Evolutionary conservation across 1,139 yeast genomes (phyloP), one percentile per base, ranked within the genome.

Genomic region (Scheffersomyces segobiensis): DNA sequence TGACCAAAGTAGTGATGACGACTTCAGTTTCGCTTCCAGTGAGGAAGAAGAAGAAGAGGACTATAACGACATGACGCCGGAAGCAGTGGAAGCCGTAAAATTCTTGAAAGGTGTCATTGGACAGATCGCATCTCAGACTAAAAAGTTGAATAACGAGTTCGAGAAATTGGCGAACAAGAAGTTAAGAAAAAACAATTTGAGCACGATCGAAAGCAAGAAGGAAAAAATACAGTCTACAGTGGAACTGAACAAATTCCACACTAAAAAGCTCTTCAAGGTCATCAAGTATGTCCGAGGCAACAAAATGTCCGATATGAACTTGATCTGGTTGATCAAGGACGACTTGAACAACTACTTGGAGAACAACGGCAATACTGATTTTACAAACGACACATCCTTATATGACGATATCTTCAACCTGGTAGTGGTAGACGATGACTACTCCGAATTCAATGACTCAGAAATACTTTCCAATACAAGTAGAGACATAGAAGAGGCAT

Each of bases 161-260:
- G 84, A 80, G 57, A 79, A 74, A 63, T 67, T 80, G 49, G 71
- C 78, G 6, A 75, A 74, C 55, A 79, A 79, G 67, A 79, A 79
- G 61, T 68, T 76, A 47, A 70, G 82, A 59, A 80, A 79, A 68
- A 79, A 77, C 60, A 75, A 75, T 59, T 64, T 71, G 59, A 71
- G 71, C 54, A 71, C 74, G 2, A 71, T 77, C 50, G 84, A 80
- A 61, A 76, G 76, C 54, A 76, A 80, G 56, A 79, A 80, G 67
- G 82, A 77, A 56, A 82, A 80, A 62, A 72, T 80, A 53, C 81
- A 77, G 59, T 58, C 66, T n/a, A 75, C 73, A 52, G 69, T 73
- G 53, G 69, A 68, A 47, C 71, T 71, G 52, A 75, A 79, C 58
- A 74, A 72, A 60, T 79, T 79, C 61, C 84, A 80, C 62, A 70